Evolutionary conservation across 805 yeast genomes (phyloP), one percentile per base, ranked within the genome.

Genomic region (Debaryomyces tyrocola): DNA sequence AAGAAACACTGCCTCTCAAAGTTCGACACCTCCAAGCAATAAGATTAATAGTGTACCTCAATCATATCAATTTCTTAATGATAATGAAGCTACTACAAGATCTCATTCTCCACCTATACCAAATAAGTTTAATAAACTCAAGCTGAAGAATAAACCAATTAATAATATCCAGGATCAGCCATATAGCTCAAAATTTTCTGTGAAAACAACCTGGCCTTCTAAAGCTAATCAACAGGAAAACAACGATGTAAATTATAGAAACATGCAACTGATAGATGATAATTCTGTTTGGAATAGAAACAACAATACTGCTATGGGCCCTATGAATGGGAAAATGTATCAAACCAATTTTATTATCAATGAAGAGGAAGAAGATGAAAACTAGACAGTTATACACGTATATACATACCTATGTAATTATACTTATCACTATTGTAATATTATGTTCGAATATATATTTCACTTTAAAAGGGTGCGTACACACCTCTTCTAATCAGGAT

Each of bases 51-150:
- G 10, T 6, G 7, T 14, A 34, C 10, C 17, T 17, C 14, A 12
- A 35, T 4, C 20, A n/a, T 35, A 20, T 9, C n/a, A 35, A 14
- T 14, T 35, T 20, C 7, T 12, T 6, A 24, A 27, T 14, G 20
- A 21, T 20, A 24, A 24, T 27, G 41, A 38, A 20, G 31, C 36
- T 35, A 27, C 29, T 8, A 28, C 45, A 9, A 53, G 68, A 29
- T 52, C 66, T 6, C 54, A 57, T 31, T 60, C 66, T 18, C 68
- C 68, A 8, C 66, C 67, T 5, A 50, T 61, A 12, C 49, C 60
- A 15, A 54, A 54, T 29, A 54, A 52, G 33, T 52, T 55, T 44
- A 49, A 46, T 38, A 46, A 40, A 24, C 29, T 39, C 6, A 39
- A 39, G 24, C 27, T 24, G 27, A 31, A n/a, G 7, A 31, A 31